These are phyloP conservation scores for Chrysosporium keratinophilum DNA, from an alignment of 2,329 filamentous ascomycete species.

Conservation along the genomic window DNA sequence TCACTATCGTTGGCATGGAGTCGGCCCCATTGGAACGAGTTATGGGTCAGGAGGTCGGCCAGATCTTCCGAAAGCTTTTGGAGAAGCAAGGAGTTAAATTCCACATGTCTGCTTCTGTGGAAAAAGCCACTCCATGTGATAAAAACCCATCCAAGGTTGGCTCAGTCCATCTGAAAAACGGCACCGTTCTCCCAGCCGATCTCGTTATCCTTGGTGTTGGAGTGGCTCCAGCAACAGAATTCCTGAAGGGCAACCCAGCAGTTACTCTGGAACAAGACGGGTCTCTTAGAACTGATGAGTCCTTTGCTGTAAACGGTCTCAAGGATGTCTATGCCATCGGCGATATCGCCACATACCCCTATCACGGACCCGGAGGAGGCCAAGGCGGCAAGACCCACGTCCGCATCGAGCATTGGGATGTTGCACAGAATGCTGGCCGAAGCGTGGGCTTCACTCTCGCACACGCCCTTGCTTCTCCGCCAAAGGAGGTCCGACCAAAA, in stretches of 20 bases:
- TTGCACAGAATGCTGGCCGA: constrained; percentile 86
- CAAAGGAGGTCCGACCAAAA: constrained; percentile 44
- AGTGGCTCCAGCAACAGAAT: constrained; percentile 75
- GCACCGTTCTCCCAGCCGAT: constrained; percentile 73
- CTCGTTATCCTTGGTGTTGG: constrained; percentile 87
- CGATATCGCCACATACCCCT: constrained; percentile 91
- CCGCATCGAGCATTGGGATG: constrained; percentile 97
- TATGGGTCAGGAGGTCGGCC: constrained; percentile 70
- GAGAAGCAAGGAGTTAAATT: constrained; percentile 88
- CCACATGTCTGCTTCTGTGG: constrained; percentile 67
- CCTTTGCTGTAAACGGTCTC: constrained; percentile 64
- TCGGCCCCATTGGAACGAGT: constrained; percentile 73
- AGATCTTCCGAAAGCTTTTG: constrained; percentile 64
- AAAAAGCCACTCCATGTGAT: constrained; percentile 64
- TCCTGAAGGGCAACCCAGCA: constrained; percentile 59
- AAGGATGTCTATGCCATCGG: constrained; percentile 85
- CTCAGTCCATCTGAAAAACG: constrained; percentile 71
- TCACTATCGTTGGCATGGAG: constrained; percentile 84
- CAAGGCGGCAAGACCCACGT: constrained; percentile 48
- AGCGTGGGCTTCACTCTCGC: constrained; percentile 68
- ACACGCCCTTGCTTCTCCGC: constrained; percentile 37
- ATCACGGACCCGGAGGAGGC: constrained; percentile 75
- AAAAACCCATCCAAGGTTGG: constrained; percentile 64
- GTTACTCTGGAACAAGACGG: constrained; percentile 70
- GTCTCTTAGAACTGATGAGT: constrained; percentile 70